Base-by-base conservation (phyloP, 352 stramenopile genomes). In the Phytopythium cucurbitacearum region DNA sequence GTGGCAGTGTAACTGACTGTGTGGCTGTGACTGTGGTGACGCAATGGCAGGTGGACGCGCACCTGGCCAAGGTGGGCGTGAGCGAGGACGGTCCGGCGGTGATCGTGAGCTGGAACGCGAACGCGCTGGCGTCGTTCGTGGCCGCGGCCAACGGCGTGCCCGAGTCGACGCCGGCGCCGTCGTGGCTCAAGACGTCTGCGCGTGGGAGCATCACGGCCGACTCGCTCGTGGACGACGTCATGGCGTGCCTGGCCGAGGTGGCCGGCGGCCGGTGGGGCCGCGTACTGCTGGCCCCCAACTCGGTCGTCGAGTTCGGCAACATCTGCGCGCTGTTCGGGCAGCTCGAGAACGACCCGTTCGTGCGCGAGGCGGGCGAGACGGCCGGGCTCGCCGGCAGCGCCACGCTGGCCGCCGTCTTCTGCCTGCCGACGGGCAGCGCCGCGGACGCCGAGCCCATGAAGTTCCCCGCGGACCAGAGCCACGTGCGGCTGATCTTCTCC, bases 221-320 rank as follows among this genome's bases (percentile, higher is more conserved):
- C 46, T 75, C 67, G n/a, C 15, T 75, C 21, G 67, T 64, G 7
- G 63, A 75, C 10, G 57, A 75, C 57, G 63, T 75, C 53, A 57
- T 67, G 63, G 33, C 59, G 50, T 64, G 71, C 57, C 40, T 75
- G 37, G 63, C 57, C 11, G 68, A 55, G 2, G 71, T 69, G 41
- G 66, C 66, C 2, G 59, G 66, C 4, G 62, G 66, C 0, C 56
- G 62, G 13, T 75, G 63, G 38, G 62, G 62, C 9, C 60, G 57
- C 34, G 62, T 75, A 21, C 43, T 75, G 40, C 57, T 75, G 13
- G 59, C 60, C 12, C 57, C 66, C 36, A 69, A 71, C 40, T 71
- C 59, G 48, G 62, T 75, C 49, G 59, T 75, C 42, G 62, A 75
- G 60, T 75, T 75, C 46, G 66, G 66, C 12, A 64, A 75, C n/a